Base-by-base conservation (phyloP, 1,284 basidiomycete species). In the Paramarasmius palmivorus region DNA sequence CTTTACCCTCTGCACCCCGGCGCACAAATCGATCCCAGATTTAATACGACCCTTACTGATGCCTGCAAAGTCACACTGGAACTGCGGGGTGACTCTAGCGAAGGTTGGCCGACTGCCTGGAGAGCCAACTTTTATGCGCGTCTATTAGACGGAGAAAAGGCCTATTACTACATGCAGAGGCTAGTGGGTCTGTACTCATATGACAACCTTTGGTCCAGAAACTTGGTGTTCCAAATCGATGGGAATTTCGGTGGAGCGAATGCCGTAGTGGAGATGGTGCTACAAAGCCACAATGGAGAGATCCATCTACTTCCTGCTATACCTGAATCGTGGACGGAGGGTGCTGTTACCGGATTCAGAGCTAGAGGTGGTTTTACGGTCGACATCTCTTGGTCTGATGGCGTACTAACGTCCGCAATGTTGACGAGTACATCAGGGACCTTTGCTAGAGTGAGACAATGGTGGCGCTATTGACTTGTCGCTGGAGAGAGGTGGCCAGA, bases 291-390 rank as follows among this genome's bases (percentile, higher is more conserved):
- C 20, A 56, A 58, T 39, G 60, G 55, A 4, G 60, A 59, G 34
- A 57, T 62, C 15, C 60, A 62, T 49, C 49, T 60, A 6, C 48
- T 62, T 3, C 59, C 59, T 3, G 60, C 60, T n/a, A 51, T 62
- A 9, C 60, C 60, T 10, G n/a, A 46, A 14, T 52, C 57, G 22
- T 55, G 56, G 39, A 17, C 20, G 2, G 34, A 50, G 35, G 59
- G 60, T 3, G 50, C 42, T 2, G 56, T 59, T 19, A 59, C 22
- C 23, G 60, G 60, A 1, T 48, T 62, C 26, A 57, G 59, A 32
- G 59, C 57, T 1, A 44, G 60, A 19, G 60, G 59, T 14, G 59
- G 59, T 2, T 49, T 60, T 9, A 41, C 41, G 15, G 36, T 62
- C 2, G 54, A 62, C 45, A 55, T 58, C 4, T 34, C 35, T 29